phyloP scores from a whole-genome alignment of 176 grass and related monocot species.

The Poa pratensis region DNA sequence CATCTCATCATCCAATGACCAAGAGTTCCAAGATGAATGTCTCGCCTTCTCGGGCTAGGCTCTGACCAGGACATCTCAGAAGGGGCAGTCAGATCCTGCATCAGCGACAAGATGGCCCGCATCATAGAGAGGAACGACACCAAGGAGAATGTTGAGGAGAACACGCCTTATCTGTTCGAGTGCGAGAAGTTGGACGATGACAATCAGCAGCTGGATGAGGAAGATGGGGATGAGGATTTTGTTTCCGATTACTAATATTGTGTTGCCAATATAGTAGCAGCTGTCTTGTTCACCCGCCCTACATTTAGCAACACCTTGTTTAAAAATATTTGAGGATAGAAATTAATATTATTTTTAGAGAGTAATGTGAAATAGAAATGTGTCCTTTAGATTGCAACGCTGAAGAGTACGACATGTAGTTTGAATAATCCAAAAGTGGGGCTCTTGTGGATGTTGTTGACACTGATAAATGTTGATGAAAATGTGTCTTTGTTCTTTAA shows the following conservation, averaged over 20 bases:
- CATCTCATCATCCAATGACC: constrained; percentile 60
- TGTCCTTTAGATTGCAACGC: too few species aligned
- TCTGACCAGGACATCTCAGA: constrained; percentile 36
- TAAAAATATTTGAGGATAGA: neutral
- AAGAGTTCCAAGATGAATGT: constrained; percentile 61
- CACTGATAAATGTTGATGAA: too few species aligned
- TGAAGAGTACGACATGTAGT: too few species aligned
- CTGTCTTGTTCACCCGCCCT: neutral
- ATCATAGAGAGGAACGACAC: constrained; percentile 65
- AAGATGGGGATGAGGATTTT: constrained; percentile 41
- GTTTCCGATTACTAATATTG: constrained; percentile 45
- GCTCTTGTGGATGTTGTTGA: too few species aligned
- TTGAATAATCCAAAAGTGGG: too few species aligned
- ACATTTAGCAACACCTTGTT: neutral
- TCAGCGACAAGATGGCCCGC: constrained; percentile 53
- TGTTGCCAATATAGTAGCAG: neutral
- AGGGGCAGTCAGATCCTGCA: constrained; percentile 48
- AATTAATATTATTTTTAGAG: neutral
- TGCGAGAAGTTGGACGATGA: constrained; percentile 50
- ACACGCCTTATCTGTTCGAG: constrained; percentile 56
- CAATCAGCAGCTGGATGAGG: constrained; percentile 30
- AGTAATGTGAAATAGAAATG: too few species aligned
- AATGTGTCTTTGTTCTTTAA: too few species aligned
- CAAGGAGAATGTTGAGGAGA: constrained; percentile 36
- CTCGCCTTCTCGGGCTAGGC: constrained; percentile 55